Evolutionary conservation across 352 stramenopile species (phyloP).

Genomic region (Pythium volutum): DNA sequence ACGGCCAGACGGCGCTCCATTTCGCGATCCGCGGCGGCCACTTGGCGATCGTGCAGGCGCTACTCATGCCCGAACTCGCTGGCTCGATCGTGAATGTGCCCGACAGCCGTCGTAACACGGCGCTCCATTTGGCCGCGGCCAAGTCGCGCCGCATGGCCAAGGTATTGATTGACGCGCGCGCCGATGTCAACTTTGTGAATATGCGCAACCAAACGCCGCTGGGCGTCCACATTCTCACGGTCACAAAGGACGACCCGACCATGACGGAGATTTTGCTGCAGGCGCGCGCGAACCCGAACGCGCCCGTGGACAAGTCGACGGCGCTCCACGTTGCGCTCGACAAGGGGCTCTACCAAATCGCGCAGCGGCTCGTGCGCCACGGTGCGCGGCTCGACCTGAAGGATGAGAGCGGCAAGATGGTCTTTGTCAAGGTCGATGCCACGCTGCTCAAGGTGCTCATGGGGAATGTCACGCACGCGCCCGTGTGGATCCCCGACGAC

Average conservation of each 20-base stretch:
- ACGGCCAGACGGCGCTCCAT: conserved; percentile 78
- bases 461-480: conserved; percentile 70
- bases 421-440: conserved; percentile 82
- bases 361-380: conserved; percentile 69
- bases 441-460: conserved; percentile 71
- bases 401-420: conserved; percentile 71
- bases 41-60: conserved; percentile 62
- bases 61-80: conserved; percentile 65
- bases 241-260: conserved; percentile 70
- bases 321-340: conserved; percentile 77
- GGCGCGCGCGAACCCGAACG: conserved; percentile 73
- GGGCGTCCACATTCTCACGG: conserved; percentile 74
- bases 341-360: conserved; percentile 66
- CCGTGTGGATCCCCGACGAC: conserved; percentile 77
- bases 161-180: conserved; percentile 71
- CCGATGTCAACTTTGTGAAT: conserved; percentile 59
- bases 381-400: conserved; percentile 75
- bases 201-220: conserved; percentile 70
- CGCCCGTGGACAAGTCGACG: conserved; percentile 56
- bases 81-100: conserved; percentile 63
- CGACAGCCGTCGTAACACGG: conserved; percentile 76
- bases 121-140: conserved; percentile 68
- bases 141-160: conserved; percentile 84
- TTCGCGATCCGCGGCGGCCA: conserved; percentile 84
- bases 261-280: conserved; percentile 78